Percentiles rank a stretch among this genome's conserved stretches.
Evolutionary conservation across 345 rosid genomes (phyloP).

Genomic region (Populus nigra): DNA sequence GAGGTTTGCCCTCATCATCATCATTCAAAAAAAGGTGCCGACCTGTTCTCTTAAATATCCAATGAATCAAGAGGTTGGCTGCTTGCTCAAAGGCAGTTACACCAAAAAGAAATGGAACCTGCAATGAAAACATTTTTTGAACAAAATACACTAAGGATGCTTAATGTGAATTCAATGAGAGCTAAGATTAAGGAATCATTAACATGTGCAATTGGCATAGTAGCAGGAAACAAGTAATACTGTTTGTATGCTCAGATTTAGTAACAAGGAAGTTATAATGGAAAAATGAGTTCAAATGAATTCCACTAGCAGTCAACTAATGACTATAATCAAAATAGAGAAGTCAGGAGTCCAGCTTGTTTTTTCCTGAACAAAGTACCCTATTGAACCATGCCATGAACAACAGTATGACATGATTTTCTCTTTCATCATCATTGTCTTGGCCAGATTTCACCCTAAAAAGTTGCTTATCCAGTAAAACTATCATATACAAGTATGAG

Average conservation of each 20-base stretch:
- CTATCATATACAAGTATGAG: neutral
- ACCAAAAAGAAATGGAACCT: slow-evolving; percentile 99
- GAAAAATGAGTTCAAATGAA: neutral
- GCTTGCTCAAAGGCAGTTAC: slow-evolving; percentile 80
- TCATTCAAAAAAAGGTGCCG: slow-evolving; percentile 89
- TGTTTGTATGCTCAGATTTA: neutral
- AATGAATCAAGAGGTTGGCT: slow-evolving; percentile 80
- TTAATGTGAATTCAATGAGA: neutral
- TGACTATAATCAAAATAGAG: too few species aligned
- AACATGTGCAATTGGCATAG: neutral
- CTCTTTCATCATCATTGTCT: too few species aligned
- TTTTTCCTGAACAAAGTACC: too few species aligned
- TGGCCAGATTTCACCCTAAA: neutral
- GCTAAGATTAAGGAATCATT: neutral
- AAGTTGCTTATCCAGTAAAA: neutral
- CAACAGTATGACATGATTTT: too few species aligned
- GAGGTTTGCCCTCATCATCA: slow-evolving; percentile 76
- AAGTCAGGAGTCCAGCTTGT: too few species aligned
- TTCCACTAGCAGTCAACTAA: neutral
- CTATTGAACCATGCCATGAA: too few species aligned
- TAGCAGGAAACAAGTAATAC: neutral
- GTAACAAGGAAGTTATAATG: neutral
- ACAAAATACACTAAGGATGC: neutral
- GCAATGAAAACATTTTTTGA: slow-evolving; percentile 22
- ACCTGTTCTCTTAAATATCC: slow-evolving; percentile 93